These are phyloP conservation scores for Ogataea angusta DNA, from an alignment of 805 yeast species.

Conservation along the genomic window DNA sequence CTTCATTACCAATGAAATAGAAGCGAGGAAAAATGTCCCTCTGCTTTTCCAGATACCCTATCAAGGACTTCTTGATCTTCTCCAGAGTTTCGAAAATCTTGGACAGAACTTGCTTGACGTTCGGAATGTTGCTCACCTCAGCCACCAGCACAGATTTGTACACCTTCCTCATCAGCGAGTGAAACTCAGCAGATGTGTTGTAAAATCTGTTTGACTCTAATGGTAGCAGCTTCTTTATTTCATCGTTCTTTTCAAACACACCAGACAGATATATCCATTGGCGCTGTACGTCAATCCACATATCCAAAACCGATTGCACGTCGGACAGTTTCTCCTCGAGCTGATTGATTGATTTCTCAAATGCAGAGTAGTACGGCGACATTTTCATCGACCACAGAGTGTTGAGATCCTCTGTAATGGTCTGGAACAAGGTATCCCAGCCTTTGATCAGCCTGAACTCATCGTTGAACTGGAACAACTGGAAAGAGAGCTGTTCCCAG, in stretches of 20 bases:
- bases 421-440: slow-evolving; percentile 63
- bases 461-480: slow-evolving; percentile 49
- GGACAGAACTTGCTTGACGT: slow-evolving; percentile 43
- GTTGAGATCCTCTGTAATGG: slow-evolving; percentile 57
- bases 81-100: slow-evolving; percentile 53
- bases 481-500: slow-evolving; percentile 58
- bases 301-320: slow-evolving; percentile 51
- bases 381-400: slow-evolving; percentile 66
- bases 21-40: slow-evolving; percentile 76
- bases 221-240: slow-evolving; percentile 62
- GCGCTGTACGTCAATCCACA: slow-evolving; percentile 83
- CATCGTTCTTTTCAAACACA: slow-evolving; percentile 59
- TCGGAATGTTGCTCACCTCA: slow-evolving; percentile 52
- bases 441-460: slow-evolving; percentile 57
- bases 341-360: slow-evolving; percentile 53
- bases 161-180: slow-evolving; percentile 46
- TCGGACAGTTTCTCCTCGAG: slow-evolving; percentile 57
- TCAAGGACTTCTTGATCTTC: slow-evolving; percentile 60
- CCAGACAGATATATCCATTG: slow-evolving; percentile 87
- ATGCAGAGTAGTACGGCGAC: slow-evolving; percentile 57
- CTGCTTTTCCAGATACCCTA: slow-evolving; percentile 78
- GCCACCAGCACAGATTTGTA: slow-evolving; percentile 48
- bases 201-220: slow-evolving; percentile 65
- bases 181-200: slow-evolving; percentile 59
- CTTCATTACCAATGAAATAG: slow-evolving; percentile 88